These are phyloP conservation scores for Quercus bicolor DNA, from an alignment of 306 rosid species.

Conservation along the genomic window DNA sequence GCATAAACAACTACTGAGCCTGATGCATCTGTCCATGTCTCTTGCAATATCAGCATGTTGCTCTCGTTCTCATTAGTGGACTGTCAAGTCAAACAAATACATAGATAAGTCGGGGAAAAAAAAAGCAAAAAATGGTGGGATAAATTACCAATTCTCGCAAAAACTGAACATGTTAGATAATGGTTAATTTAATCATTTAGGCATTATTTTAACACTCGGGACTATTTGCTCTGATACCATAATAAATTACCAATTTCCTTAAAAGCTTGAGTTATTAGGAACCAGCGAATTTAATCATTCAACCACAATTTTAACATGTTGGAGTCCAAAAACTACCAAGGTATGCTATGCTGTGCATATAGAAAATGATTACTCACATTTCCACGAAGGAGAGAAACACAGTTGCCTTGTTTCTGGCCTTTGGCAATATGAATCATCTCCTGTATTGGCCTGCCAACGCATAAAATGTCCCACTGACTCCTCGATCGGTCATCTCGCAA, in stretches of 20 bases:
- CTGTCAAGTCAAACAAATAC: constrained; percentile 28
- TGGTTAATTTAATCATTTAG: no score
- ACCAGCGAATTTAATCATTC: no score
- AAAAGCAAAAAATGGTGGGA: no score
- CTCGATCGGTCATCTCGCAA: constrained; percentile 49
- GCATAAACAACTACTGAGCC: constrained; percentile 73
- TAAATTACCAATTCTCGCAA: no score
- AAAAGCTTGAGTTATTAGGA: no score
- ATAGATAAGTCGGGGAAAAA: neutral
- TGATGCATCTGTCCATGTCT: constrained; percentile 62
- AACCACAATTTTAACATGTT: neutral
- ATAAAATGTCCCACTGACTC: constrained; percentile 69
- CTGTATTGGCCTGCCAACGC: constrained; percentile 45
- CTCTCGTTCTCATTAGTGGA: constrained; percentile 34
- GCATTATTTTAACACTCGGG: no score
- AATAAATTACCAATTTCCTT: no score
- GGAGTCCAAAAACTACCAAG: neutral
- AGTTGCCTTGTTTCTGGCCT: constrained; percentile 55
- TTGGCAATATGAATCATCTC: constrained; percentile 58
- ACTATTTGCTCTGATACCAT: no score
- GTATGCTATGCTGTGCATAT: neutral
- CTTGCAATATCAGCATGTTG: constrained; percentile 64
- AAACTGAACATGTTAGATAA: no score
- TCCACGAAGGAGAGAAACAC: constrained; percentile 65
- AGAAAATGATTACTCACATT: constrained; percentile 36